These are phyloP conservation scores for Coemansia sp. DNA, from an alignment of 192 early-diverging fungal genomes.

Conservation along the genomic window DNA sequence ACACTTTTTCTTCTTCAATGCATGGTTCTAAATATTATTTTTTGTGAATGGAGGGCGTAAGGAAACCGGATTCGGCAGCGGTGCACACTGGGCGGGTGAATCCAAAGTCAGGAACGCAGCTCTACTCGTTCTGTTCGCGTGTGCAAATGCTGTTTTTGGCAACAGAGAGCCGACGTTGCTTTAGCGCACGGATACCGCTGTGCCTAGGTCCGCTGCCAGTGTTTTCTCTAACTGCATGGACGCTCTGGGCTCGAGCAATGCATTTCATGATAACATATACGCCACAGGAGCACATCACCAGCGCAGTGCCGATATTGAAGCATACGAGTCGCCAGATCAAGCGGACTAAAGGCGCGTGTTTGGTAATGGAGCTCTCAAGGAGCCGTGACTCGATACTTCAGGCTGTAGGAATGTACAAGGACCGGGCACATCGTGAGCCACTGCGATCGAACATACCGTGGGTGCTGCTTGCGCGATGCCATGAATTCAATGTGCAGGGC, in stretches of 20 bases:
- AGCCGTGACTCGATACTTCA: slow-evolving; percentile 21
- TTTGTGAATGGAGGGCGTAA: neutral
- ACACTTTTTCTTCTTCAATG: neutral
- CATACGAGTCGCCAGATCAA: slow-evolving; percentile 1
- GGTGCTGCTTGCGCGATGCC: slow-evolving; percentile 41
- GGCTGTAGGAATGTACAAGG: slow-evolving; percentile 34
- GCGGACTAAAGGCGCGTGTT: neutral
- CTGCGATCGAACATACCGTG: slow-evolving; percentile 38
- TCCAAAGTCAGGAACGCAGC: slow-evolving; percentile 13
- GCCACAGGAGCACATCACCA: slow-evolving; percentile 40
- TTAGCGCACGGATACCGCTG: slow-evolving; percentile 29
- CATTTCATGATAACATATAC: slow-evolving; percentile 41
- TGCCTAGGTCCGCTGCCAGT: slow-evolving; percentile 30
- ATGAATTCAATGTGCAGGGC: slow-evolving; percentile 7
- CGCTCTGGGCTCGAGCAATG: slow-evolving; percentile 38
- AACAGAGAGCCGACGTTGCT: slow-evolving; percentile 38
- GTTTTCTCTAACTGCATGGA: slow-evolving; percentile 31
- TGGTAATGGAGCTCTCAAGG: slow-evolving; percentile 20
- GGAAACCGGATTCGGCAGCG: neutral
- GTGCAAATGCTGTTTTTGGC: slow-evolving; percentile 48
- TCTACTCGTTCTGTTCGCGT: slow-evolving; percentile 32
- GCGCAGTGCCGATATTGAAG: slow-evolving; percentile 33
- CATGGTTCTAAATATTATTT: neutral
- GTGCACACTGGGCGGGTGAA: slow-evolving; percentile 26
- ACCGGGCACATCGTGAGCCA: slow-evolving; percentile 12